Evolutionary conservation across 345 rosid species (phyloP), one percentile per base, ranked within the genome.

Genomic region (Alliaria petiolata): DNA sequence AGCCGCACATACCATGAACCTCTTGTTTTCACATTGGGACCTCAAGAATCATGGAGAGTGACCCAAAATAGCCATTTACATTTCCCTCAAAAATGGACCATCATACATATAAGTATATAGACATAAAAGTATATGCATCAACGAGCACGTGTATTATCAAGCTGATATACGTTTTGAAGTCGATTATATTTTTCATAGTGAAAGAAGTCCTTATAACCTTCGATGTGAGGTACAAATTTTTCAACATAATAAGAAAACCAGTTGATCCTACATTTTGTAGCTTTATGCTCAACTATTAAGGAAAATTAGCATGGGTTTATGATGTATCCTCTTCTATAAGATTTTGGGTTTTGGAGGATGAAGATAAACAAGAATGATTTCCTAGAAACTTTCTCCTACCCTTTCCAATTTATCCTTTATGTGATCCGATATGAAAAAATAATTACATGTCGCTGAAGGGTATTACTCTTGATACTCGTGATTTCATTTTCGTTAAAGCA

Each of bases 271-370:
- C 15, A 7, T 17, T 50, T 20, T n/a, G n/a, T n/a, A 0, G 2
- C 3, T 4, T 28, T 10, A 9, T 54, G 53, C 31, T 51, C 34
- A 52, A 55, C 72, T 44, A 56, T 20, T 15, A 44, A 19, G 72
- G 64, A 56, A 68, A 68, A 31, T 33, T 69, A 44, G 65, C 65
- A 68, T 68, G 33, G 61, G 1, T 51, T 38, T 39, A n/a, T n/a
- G n/a, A n/a, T n/a, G n/a, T n/a, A n/a, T 2, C 0, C 0, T 25
- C 12, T 52, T n/a, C 1, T 51, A 1, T 66, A 52, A 66, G 35
- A 19, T 54, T 68, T 55, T 68, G 56, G 65, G 44, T 68, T 69
- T 56, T 69, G 8, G 73, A n/a, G 7, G 65, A 69, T 33, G 55
- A 6, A 69, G 36, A 56, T 8, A 69, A 57, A 69, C 73, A 45